These are phyloP conservation scores for Brettanomyces sp. DNA, from an alignment of 805 yeast species.

Conservation along the genomic window DNA sequence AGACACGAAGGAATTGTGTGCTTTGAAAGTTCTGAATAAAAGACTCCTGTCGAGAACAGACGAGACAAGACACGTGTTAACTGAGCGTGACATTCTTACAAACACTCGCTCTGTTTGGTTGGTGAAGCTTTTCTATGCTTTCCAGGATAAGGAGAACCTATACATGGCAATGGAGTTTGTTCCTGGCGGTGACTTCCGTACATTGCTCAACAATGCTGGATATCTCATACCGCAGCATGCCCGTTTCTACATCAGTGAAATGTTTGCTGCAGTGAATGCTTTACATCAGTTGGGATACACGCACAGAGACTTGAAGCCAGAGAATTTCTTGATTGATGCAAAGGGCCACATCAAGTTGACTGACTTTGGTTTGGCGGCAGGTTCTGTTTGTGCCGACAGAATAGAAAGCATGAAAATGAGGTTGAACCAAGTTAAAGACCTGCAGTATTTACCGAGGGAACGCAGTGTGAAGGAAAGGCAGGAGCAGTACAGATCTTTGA, in stretches of 20 bases:
- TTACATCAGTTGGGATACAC: conserved; percentile 92
- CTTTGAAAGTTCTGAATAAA: conserved; percentile 85
- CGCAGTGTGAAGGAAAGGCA: conserved; percentile 83
- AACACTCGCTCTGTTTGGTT: conserved; percentile 94
- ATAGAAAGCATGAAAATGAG: conserved; percentile 84
- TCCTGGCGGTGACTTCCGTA: conserved; percentile 99
- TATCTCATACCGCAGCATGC: conserved; percentile 91
- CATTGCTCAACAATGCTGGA: conserved; percentile 87
- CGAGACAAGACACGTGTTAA: conserved; percentile 90
- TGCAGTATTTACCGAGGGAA: conserved; percentile 57
- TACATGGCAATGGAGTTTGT: conserved; percentile 98
- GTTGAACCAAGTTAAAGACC: conserved; percentile 58
- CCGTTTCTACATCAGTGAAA: conserved; percentile 87
- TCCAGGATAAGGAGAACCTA: conserved; percentile 84
- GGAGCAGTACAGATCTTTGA: conserved; percentile 66
- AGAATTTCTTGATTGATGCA: conserved; percentile 80
- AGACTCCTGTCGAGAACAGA: conserved; percentile 78
- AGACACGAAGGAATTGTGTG: conserved; percentile 93
- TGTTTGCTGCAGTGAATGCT: conserved; percentile 92
- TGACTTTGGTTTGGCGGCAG: conserved; percentile 96
- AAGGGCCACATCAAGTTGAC: conserved; percentile 89
- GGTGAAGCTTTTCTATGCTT: conserved; percentile 86
- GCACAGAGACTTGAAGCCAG: conserved; percentile 95
- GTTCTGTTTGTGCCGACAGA: conserved; percentile 84
- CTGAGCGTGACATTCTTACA: conserved; percentile 95